phyloP scores from a whole-genome alignment of 1,139 yeast genomes.

The Geotrichum klebahnii region DNA sequence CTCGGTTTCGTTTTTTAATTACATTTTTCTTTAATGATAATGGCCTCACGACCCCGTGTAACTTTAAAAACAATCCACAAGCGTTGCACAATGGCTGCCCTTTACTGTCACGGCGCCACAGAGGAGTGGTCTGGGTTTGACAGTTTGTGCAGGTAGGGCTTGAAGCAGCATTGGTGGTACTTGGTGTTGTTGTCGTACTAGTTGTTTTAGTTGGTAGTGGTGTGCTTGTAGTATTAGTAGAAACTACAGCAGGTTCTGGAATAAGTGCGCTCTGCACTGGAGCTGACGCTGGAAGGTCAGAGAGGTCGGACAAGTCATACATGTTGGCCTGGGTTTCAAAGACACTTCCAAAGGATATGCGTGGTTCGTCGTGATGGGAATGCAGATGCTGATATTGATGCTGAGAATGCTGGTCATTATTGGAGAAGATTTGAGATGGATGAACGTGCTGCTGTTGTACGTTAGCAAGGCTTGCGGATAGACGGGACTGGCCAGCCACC shows the following conservation, averaged over 20 bases:
- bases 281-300: neutral
- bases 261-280: neutral
- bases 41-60: conserved; percentile 90
- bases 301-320: neutral
- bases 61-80: conserved; percentile 80
- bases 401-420: neutral
- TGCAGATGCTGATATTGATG: too few relatives aligned
- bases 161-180: neutral
- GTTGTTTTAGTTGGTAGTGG: neutral
- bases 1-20: conserved; percentile 62
- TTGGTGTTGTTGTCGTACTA: neutral
- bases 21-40: conserved; percentile 83
- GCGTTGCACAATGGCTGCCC: conserved; percentile 92
- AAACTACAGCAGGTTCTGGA: neutral
- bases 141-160: conserved; percentile 71
- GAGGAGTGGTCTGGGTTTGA: conserved; percentile 82
- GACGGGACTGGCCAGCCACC: conserved; percentile 1
- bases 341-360: neutral
- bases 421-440: neutral
- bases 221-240: neutral
- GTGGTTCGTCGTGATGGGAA: too few relatives aligned
- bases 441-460: neutral
- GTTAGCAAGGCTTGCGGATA: neutral
- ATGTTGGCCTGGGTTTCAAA: neutral
- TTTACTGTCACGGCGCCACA: conserved; percentile 87